A percentile compares a stretch with the other conserved stretches of the same genome.
Evolutionary conservation across 208 protist species (phyloP).

Genomic region (Leishmania mexicana): DNA sequence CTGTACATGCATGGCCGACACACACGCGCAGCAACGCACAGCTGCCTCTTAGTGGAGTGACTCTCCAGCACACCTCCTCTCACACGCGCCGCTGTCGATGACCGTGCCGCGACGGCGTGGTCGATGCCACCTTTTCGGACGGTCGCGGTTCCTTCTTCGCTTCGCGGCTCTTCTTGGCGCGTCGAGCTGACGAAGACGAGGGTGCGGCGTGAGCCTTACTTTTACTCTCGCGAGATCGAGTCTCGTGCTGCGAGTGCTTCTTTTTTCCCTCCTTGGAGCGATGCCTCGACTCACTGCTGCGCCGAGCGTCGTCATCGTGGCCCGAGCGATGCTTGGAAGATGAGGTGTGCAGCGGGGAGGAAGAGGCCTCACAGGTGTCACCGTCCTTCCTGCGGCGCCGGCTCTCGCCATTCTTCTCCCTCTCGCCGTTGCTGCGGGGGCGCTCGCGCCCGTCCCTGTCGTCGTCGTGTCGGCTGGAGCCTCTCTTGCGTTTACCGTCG

Average conservation of each 20-base stretch:
- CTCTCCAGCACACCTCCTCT: not conserved
- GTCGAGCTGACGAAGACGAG: not conserved
- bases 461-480: slow-evolving; percentile 7
- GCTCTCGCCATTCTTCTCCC: not conserved
- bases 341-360: not conserved
- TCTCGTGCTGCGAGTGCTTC: not conserved
- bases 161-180: not conserved
- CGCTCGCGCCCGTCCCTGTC: not conserved
- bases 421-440: slow-evolving; percentile 8
- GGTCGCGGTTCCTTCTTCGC: slow-evolving; percentile 14
- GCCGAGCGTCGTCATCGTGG: not conserved
- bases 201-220: not conserved
- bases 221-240: not conserved
- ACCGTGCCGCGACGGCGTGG: not conserved
- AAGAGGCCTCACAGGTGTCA: not conserved
- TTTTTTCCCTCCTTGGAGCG: slow-evolving; percentile 1
- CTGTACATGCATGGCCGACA: not conserved
- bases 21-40: not conserved
- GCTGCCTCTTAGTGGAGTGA: not conserved
- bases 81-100: not conserved
- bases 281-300: not conserved
- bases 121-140: slow-evolving; percentile 7
- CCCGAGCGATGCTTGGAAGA: not conserved
- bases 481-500: not conserved
- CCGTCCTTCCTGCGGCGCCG: not conserved